phyloP scores from a whole-genome alignment of 2,329 filamentous ascomycete genomes.

The Aspergillus flavus region DNA sequence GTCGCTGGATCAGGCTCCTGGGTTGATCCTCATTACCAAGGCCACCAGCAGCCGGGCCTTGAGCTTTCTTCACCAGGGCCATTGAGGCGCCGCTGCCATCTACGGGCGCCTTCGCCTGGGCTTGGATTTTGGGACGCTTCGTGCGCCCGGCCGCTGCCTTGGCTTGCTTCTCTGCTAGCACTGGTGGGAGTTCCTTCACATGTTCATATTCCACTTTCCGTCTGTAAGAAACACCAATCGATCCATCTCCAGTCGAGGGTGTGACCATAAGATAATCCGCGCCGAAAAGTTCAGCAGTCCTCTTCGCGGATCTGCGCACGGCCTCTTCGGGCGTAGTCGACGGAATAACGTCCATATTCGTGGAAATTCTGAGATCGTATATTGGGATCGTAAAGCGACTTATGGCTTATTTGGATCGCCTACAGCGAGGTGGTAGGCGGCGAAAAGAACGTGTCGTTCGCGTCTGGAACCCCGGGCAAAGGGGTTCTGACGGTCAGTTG shows the following conservation, averaged over 20 bases:
- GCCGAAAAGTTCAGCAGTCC: slow-evolving; percentile 51
- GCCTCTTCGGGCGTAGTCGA: slow-evolving; percentile 38
- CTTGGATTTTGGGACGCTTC: slow-evolving; percentile 60
- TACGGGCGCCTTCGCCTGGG: slow-evolving; percentile 57
- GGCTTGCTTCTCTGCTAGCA: slow-evolving; percentile 77
- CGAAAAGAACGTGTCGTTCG: slow-evolving; percentile 18
- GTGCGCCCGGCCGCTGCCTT: slow-evolving; percentile 63
- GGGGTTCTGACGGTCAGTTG: background rate
- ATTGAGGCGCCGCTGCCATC: slow-evolving; percentile 53
- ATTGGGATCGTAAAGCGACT: slow-evolving; percentile 3
- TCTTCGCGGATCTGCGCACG: slow-evolving; percentile 47
- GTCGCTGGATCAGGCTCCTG: slow-evolving; percentile 64
- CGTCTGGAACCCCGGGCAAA: slow-evolving; percentile 18
- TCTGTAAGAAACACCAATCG: slow-evolving; percentile 49
- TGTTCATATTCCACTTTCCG: slow-evolving; percentile 70
- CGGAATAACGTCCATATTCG: slow-evolving; percentile 36
- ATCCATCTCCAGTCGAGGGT: slow-evolving; percentile 45
- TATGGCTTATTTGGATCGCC: background rate
- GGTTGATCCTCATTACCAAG: slow-evolving; percentile 52
- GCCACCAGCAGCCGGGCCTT: slow-evolving; percentile 28
- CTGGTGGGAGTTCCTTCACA: slow-evolving; percentile 74
- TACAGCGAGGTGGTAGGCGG: background rate
- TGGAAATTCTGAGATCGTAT: background rate
- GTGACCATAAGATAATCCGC: slow-evolving; percentile 49
- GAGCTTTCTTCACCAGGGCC: slow-evolving; percentile 54